Conservation (phyloP, 139 green algal genomes). For the Chloropicon primus region DNA sequence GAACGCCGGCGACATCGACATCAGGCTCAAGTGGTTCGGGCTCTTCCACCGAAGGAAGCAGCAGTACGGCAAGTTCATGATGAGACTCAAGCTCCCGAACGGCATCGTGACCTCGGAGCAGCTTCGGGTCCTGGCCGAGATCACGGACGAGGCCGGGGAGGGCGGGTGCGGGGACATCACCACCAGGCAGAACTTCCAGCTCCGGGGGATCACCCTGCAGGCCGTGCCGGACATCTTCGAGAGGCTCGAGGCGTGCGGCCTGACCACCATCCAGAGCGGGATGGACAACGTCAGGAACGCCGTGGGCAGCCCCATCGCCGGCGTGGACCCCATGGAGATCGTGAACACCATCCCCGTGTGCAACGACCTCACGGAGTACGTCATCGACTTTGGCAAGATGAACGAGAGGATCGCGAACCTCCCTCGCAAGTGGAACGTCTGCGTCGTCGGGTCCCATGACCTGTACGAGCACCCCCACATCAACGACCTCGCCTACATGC, state of each 20-base stretch:
- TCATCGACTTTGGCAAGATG: constrained; percentile 49
- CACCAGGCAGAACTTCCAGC: constrained; percentile 88
- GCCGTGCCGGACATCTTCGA: constrained; percentile 35
- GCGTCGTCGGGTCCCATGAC: constrained; percentile 67
- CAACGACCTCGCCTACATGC: constrained; percentile 91
- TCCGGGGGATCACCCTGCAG: constrained; percentile 73
- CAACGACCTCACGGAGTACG: constrained; percentile 46
- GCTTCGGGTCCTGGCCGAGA: constrained; percentile 38
- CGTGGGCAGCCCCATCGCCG: constrained; percentile 64
- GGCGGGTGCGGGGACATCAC: constrained; percentile 93
- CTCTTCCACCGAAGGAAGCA: constrained; percentile 93
- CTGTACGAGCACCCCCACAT: constrained; percentile 97
- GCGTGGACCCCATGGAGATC: constrained; percentile 86
- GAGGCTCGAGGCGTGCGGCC: constrained; percentile 37
- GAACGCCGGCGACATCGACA: constrained; percentile 74
- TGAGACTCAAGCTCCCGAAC: constrained; percentile 89
- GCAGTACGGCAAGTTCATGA: constrained; percentile 90
- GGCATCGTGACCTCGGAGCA: constrained; percentile 66
- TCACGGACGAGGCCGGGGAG: constrained; percentile 59
- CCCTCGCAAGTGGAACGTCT: constrained; percentile 93
- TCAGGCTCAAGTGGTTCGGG: constrained; percentile 90
- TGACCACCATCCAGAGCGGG: constrained; percentile 71
- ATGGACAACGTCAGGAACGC: constrained; percentile 98
- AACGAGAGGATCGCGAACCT: constrained; percentile 84
- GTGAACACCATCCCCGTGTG: constrained; percentile 60